Percentiles rank a stretch among this genome's conserved stretches.
These are phyloP conservation scores for Sisymbrium irio DNA, from an alignment of 345 rosid genomes.

Conservation along the genomic window DNA sequence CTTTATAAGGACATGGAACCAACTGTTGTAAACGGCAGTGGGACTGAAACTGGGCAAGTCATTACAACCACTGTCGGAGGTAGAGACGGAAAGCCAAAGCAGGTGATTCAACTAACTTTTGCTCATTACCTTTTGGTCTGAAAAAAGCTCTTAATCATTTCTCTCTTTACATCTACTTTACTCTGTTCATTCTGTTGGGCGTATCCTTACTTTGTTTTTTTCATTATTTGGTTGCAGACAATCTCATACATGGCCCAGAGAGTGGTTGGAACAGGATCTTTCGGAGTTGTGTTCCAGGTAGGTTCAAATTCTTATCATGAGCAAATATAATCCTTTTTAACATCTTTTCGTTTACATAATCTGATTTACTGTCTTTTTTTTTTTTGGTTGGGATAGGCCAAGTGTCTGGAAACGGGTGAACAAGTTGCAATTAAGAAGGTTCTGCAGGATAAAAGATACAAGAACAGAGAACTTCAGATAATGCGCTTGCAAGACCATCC, in stretches of 20 bases:
- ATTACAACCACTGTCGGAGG: conserved; percentile 82
- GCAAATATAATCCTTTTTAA: neutral
- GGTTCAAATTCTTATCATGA: neutral
- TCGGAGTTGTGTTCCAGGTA: conserved; percentile 94
- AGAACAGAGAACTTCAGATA: conserved; percentile 96
- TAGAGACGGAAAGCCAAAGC: conserved; percentile 86
- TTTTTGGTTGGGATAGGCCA: conserved; percentile 54
- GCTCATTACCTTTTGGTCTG: conserved; percentile 7
- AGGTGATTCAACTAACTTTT: conserved; percentile 48
- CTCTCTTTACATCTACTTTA: neutral
- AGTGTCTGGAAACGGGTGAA: conserved; percentile 95
- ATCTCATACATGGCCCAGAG: conserved; percentile 91
- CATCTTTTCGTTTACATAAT: neutral
- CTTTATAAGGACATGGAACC: conserved; percentile 60
- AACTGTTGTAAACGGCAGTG: conserved; percentile 63
- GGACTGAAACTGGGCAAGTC: conserved; percentile 86
- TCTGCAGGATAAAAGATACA: conserved; percentile 96
- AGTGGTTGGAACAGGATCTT: conserved; percentile 96
- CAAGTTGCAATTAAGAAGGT: conserved; percentile 97
- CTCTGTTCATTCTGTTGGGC: neutral
- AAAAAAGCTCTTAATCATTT: neutral
- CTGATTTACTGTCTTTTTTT: conserved; percentile 6
- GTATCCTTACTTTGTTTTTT: conserved; percentile 2
- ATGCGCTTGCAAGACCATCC: conserved; percentile 88
- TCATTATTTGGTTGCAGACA: conserved; percentile 48